phyloP scores from a whole-genome alignment of 331 rosid species.

The Pyrus hybrid region DNA sequence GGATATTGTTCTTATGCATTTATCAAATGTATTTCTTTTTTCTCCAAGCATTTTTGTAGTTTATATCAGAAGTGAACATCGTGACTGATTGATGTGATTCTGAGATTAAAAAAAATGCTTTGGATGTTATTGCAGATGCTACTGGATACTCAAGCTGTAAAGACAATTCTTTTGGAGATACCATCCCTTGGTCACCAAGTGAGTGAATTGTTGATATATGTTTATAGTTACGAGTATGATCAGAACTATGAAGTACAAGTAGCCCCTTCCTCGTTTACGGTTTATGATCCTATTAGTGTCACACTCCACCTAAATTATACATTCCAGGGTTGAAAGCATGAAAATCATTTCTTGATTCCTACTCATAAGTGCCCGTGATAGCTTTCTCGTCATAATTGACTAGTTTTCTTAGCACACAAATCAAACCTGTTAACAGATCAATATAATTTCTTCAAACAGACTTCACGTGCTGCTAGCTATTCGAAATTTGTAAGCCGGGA shows the following conservation, averaged over 20 bases:
- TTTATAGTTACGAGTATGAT: not conserved
- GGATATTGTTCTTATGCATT: not conserved
- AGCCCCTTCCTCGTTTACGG: not conserved
- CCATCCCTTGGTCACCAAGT: conserved; percentile 99
- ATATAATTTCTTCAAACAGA: conserved; percentile 30
- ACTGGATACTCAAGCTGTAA: conserved; percentile 96
- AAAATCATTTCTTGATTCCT: not conserved
- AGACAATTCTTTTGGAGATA: conserved; percentile 91
- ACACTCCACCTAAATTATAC: not conserved
- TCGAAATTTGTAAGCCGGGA: conserved; percentile 95
- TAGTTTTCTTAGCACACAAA: not conserved
- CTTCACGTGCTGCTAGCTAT: conserved; percentile 87
- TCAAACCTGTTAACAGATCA: conserved; percentile 7
- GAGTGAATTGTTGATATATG: conserved; percentile 14
- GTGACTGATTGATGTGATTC: conserved; percentile 3
- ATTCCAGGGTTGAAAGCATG: not conserved
- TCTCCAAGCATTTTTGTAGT: not conserved
- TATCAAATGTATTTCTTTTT: not conserved
- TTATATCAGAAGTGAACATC: not conserved
- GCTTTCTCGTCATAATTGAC: not conserved
- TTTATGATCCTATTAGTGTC: not conserved
- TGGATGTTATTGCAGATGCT: conserved; percentile 65
- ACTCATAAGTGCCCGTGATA: not conserved
- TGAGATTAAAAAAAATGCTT: not conserved
- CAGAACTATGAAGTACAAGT: not conserved